phyloP scores from a whole-genome alignment of 2,329 filamentous ascomycete genomes.

The Calonectria honghensis region DNA sequence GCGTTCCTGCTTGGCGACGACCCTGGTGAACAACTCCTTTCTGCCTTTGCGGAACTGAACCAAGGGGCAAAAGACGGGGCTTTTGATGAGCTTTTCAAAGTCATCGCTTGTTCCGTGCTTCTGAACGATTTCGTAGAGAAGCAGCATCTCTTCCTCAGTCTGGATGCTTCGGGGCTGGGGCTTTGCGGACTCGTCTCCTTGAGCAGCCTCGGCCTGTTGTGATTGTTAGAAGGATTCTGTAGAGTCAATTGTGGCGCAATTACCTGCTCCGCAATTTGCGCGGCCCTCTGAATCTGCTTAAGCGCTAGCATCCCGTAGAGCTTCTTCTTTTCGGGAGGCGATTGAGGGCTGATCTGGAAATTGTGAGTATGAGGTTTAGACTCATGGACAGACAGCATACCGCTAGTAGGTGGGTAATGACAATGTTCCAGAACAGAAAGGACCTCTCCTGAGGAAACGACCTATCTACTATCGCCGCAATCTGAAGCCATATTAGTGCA shows the following conservation, averaged over 20 bases:
- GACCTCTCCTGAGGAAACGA: slow-evolving; percentile 68
- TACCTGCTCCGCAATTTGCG: slow-evolving; percentile 67
- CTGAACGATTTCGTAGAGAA: slow-evolving; percentile 69
- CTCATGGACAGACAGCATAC: slow-evolving; percentile 60
- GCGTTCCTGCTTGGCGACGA: slow-evolving; percentile 61
- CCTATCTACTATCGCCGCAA: slow-evolving; percentile 72
- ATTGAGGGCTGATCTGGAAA: slow-evolving; percentile 66
- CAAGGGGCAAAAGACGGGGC: slow-evolving; percentile 64
- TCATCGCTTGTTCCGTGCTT: slow-evolving; percentile 65
- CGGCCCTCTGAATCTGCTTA: slow-evolving; percentile 71
- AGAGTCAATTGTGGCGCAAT: not conserved
- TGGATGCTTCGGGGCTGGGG: slow-evolving; percentile 59
- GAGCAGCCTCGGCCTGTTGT: slow-evolving; percentile 46
- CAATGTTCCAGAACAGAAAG: slow-evolving; percentile 74
- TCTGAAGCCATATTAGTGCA: slow-evolving; percentile 61
- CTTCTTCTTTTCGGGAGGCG: slow-evolving; percentile 68
- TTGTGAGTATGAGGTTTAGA: slow-evolving; percentile 36
- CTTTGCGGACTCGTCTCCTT: slow-evolving; percentile 47
- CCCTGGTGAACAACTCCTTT: slow-evolving; percentile 68
- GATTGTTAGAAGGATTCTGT: not conserved
- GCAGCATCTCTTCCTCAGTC: slow-evolving; percentile 70
- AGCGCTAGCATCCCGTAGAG: slow-evolving; percentile 71
- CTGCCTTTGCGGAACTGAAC: slow-evolving; percentile 67
- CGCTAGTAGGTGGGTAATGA: slow-evolving; percentile 71
- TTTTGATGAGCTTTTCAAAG: slow-evolving; percentile 62